Evolutionary conservation across 495 filamentous ascomycete species (phyloP), one percentile per base, ranked within the genome.

Genomic region (Penicillium subrubescens): DNA sequence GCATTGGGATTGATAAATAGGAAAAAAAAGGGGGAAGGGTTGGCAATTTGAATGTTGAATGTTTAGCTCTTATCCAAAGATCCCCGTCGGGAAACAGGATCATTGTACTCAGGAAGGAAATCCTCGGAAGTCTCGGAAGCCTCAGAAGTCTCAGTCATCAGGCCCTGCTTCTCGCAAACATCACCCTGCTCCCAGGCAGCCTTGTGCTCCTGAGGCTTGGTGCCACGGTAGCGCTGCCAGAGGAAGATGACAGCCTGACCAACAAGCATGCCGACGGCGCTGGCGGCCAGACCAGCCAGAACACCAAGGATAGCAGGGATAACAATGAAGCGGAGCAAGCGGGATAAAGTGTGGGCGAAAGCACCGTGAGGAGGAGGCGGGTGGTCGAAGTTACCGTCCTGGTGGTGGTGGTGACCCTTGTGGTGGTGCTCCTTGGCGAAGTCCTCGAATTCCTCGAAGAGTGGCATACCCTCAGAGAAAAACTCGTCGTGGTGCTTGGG

Each of bases 241-340:
- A 84, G 31, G 72, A 80, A 84, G 25, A 84, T 74, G 34, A 82
- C 73, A 17, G 75, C 60, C 71, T 86, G 82, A 44, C 83, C 83
- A 19, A 84, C 75, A 39, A 84, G 66, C 82, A 84, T 86, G 53
- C 83, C 83, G 35, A 86, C 68, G n/a, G 79, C 81, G 59, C 80
- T 81, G 43, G 83, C 82, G 6, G 77, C 74, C 60, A 86, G 67
- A 46, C 83, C 83, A 50, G 82, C 82, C 31, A 82, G 63, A 44
- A 84, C 76, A 46, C 83, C 83, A 8, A 83, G 68, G 14, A 81
- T 59, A 23, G 79, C 80, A 11, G 80, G 80, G 21, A 84, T 69
- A 33, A 86, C 57, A 52, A 84, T 75, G 62, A 84, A 84, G 61
- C 81, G 78, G n/a, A 86, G 65, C 41, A 82, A 67, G 23, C 78